phyloP scores from a whole-genome alignment of 2,329 filamentous ascomycete genomes.

The Didymella pinodella region DNA sequence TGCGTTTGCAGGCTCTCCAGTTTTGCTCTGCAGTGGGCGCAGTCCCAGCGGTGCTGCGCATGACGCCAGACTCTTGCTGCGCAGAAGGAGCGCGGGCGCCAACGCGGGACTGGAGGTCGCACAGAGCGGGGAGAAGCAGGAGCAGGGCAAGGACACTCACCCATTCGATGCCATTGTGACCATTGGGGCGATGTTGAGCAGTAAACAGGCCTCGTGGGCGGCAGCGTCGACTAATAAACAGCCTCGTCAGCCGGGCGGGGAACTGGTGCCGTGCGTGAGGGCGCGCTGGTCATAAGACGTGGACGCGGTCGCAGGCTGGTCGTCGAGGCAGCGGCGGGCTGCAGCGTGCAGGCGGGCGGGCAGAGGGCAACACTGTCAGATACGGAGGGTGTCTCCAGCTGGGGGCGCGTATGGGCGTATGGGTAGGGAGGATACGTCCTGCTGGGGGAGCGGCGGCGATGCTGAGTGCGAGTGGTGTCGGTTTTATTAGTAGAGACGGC shows the following conservation, averaged over 20 bases:
- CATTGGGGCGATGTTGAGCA: slow-evolving; percentile 47
- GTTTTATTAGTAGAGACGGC: slow-evolving; percentile 36
- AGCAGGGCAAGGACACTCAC: slow-evolving; percentile 43
- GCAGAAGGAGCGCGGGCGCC: slow-evolving; percentile 17
- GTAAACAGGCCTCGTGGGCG: slow-evolving; percentile 35
- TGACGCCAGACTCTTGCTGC: slow-evolving; percentile 16
- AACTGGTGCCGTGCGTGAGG: slow-evolving; percentile 16
- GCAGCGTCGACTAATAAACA: slow-evolving; percentile 28
- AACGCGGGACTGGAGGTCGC: slow-evolving; percentile 31
- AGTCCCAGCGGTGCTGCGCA: slow-evolving; percentile 6
- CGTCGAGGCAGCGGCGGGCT: slow-evolving; percentile 7
- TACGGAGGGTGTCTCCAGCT: background rate
- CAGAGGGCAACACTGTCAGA: background rate
- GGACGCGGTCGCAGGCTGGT: slow-evolving; percentile 8
- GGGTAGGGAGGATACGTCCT: background rate
- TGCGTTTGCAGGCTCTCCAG: background rate
- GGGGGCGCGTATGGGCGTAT: background rate
- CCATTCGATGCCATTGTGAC: slow-evolving; percentile 56
- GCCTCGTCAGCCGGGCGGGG: slow-evolving; percentile 23
- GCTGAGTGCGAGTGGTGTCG: slow-evolving; percentile 23
- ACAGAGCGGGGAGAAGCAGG: slow-evolving; percentile 41
- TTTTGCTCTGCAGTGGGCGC: background rate
- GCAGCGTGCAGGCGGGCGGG: background rate
- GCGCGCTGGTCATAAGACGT: slow-evolving; percentile 16
- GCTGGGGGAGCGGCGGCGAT: background rate